These are phyloP conservation scores for Linum tenue DNA, from an alignment of 345 rosid species.

Conservation along the genomic window DNA sequence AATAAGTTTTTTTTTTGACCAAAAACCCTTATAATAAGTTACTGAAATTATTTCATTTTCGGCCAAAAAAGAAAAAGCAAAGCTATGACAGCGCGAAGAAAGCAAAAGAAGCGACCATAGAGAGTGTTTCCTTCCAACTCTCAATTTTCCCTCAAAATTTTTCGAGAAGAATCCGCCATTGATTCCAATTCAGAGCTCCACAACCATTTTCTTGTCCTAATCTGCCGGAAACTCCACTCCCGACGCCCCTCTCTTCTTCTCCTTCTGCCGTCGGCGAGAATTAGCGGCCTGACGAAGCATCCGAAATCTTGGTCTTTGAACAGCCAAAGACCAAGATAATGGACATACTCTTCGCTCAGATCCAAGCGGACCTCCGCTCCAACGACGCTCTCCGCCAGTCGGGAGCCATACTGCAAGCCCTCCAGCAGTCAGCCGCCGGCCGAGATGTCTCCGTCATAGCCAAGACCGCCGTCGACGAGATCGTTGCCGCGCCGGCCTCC, in stretches of 20 bases:
- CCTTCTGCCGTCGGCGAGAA: neutral
- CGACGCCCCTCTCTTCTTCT: neutral
- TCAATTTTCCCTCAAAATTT: no score
- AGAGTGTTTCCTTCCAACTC: no score
- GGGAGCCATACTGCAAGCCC: constrained; percentile 84
- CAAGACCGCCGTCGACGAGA: constrained; percentile 89
- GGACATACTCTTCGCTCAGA: constrained; percentile 96
- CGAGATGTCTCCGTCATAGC: constrained; percentile 83
- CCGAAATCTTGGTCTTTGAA: neutral
- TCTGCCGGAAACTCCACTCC: neutral
- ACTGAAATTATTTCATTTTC: no score
- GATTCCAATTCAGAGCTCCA: no score
- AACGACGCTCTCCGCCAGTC: constrained; percentile 94
- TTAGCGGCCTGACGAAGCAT: neutral
- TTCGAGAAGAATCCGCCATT: no score
- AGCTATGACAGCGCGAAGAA: no score
- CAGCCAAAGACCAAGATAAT: constrained; percentile 19
- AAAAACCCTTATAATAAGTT: no score
- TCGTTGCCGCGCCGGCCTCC: constrained; percentile 82
- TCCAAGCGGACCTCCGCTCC: constrained; percentile 99
- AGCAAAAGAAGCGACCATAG: no score
- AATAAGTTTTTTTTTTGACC: no score
- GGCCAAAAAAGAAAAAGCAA: no score
- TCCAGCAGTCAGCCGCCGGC: constrained; percentile 96
- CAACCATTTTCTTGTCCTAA: no score